Evolutionary conservation across 2,329 filamentous ascomycete species (phyloP).

Genomic region (Didymella pinodella): DNA sequence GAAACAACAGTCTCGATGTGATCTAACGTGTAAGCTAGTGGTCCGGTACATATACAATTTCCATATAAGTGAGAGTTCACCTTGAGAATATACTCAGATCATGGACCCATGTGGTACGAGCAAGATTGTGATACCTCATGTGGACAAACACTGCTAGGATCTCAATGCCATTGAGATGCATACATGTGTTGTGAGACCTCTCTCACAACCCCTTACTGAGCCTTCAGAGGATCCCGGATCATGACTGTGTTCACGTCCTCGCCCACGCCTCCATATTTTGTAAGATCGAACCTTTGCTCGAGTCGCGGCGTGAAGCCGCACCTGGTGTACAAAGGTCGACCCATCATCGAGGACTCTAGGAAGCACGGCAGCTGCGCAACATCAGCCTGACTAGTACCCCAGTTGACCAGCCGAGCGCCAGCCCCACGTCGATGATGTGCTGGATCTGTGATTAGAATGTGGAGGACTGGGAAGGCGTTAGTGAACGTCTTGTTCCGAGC

Average conservation of each 20-base stretch:
- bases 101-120: background rate
- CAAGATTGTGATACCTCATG: background rate
- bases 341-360: slow-evolving; percentile 53
- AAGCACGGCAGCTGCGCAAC: slow-evolving; percentile 50
- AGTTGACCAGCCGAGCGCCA: slow-evolving; percentile 50
- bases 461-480: slow-evolving; percentile 32
- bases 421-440: slow-evolving; percentile 54
- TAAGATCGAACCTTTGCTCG: slow-evolving; percentile 36
- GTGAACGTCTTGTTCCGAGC: no score
- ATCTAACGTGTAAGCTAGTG: background rate
- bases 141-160: background rate
- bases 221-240: slow-evolving; percentile 35
- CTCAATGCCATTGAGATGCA: background rate
- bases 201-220: background rate
- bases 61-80: background rate
- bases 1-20: background rate
- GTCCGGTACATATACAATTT: background rate
- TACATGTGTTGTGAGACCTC: background rate
- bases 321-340: slow-evolving; percentile 52
- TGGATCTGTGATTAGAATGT: slow-evolving; percentile 48
- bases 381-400: slow-evolving; percentile 54
- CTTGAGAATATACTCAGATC: background rate
- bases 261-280: slow-evolving; percentile 41
- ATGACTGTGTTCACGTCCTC: slow-evolving; percentile 40
- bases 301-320: slow-evolving; percentile 37